These are phyloP conservation scores for Phyllostachys edulis DNA, from an alignment of 176 grass and related monocot species.

Conservation along the genomic window DNA sequence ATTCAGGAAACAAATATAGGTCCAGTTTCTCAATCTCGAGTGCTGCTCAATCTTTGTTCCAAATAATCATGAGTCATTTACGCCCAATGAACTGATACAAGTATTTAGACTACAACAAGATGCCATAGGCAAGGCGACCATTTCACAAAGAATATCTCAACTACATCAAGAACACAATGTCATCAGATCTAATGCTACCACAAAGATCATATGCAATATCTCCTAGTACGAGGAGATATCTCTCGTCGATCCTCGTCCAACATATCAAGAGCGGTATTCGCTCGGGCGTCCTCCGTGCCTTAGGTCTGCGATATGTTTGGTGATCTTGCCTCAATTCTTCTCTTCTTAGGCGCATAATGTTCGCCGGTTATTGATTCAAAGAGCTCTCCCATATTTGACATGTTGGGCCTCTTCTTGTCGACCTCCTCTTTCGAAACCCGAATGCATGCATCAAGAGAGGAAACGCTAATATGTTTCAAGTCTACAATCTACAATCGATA, in stretches of 20 bases:
- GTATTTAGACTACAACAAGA: background rate
- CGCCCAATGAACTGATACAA: background rate
- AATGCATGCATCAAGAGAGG: too few relatives aligned
- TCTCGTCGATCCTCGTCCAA: slow-evolving; percentile 51
- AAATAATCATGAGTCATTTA: too few relatives aligned
- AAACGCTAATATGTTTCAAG: too few relatives aligned
- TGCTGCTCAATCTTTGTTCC: too few relatives aligned
- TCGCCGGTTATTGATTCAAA: too few relatives aligned
- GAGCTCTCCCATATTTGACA: too few relatives aligned
- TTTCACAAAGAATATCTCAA: background rate
- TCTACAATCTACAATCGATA: too few relatives aligned
- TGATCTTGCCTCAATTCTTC: slow-evolving; percentile 45
- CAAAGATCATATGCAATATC: background rate
- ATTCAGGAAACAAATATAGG: too few relatives aligned
- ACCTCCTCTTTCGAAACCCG: too few relatives aligned
- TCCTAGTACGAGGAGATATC: background rate
- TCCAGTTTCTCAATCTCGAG: too few relatives aligned
- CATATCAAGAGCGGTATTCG: slow-evolving; percentile 73
- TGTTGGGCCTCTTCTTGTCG: too few relatives aligned
- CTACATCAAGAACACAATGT: background rate
- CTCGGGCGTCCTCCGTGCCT: slow-evolving; percentile 47
- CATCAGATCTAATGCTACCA: background rate
- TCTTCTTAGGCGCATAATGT: too few relatives aligned
- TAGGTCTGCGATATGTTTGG: slow-evolving; percentile 20
- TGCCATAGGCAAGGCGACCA: background rate